Conservation (phyloP, 108 stramenopile genomes). For the Skeletonema tropicum region DNA sequence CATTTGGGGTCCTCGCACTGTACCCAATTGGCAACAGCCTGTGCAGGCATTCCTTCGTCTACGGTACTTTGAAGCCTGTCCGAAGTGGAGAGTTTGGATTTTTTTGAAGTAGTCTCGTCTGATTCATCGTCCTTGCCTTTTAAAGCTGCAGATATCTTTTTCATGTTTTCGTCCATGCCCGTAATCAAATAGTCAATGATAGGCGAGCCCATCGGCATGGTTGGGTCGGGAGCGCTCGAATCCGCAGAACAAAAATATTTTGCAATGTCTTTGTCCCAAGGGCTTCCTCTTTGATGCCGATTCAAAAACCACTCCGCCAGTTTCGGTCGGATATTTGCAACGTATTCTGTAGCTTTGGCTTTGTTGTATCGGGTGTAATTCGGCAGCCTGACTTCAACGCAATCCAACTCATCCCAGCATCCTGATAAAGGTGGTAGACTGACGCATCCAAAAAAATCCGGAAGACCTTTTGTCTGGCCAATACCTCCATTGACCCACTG, state of each 20-base stretch:
- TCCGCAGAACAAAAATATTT: conserved; percentile 50
- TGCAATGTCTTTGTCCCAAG: conserved; percentile 73
- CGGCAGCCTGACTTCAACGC: conserved; percentile 30
- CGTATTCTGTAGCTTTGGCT: conserved; percentile 48
- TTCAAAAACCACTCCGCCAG: conserved; percentile 81
- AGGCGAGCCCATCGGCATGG: conserved; percentile 83
- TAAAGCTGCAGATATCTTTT: conserved; percentile 51
- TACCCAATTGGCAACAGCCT: conserved; percentile 91
- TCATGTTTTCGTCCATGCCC: conserved; percentile 75
- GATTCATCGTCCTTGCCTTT: conserved; percentile 25
- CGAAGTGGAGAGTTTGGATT: conserved; percentile 39
- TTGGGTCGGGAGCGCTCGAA: conserved; percentile 33
- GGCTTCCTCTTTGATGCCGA: conserved; percentile 75
- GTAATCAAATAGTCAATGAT: conserved; percentile 85
- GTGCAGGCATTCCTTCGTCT: conserved; percentile 85
- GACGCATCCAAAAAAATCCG: conserved; percentile 74
- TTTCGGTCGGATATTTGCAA: conserved; percentile 58
- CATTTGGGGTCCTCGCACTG: conserved; percentile 90
- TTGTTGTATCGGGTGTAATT: conserved; percentile 30
- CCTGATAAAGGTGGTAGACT: conserved; percentile 67
- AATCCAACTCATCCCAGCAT: conserved; percentile 44
- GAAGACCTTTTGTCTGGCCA: conserved; percentile 74
- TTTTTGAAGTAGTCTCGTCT: conserved; percentile 14
- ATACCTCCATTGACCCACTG: conserved; percentile 93
- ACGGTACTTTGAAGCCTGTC: conserved; percentile 71